phyloP scores from a whole-genome alignment of 306 rosid genomes.

The Vigna unguiculata region DNA sequence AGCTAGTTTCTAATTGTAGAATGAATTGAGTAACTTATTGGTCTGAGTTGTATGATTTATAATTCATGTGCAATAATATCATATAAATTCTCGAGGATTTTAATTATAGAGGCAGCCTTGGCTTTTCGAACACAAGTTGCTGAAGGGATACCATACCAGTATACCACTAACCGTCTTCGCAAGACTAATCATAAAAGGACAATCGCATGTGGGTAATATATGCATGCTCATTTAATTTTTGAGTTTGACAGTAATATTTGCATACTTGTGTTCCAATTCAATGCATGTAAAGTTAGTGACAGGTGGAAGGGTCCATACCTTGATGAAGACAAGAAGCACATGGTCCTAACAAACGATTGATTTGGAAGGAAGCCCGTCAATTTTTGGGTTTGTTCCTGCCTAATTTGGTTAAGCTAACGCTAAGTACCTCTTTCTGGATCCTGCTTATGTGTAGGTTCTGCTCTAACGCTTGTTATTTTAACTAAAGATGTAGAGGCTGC shows the following conservation, averaged over 20 bases:
- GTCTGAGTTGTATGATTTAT: constrained; percentile 54
- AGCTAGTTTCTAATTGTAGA: constrained; percentile 47
- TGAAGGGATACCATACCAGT: constrained; percentile 19
- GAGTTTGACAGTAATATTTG: constrained; percentile 8
- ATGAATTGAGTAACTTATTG: constrained; percentile 49
- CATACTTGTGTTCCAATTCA: neutral
- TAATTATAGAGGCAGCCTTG: constrained; percentile 48
- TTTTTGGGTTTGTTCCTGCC: constrained; percentile 15
- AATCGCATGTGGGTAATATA: neutral
- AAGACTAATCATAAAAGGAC: neutral
- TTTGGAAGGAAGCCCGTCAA: constrained; percentile 28
- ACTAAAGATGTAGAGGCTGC: constrained; percentile 56
- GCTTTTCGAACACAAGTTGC: constrained; percentile 19
- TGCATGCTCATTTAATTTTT: constrained; percentile 32
- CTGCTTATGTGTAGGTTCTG: constrained; percentile 23
- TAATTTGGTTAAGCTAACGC: neutral
- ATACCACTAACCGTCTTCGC: constrained; percentile 3
- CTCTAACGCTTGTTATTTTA: constrained; percentile 17
- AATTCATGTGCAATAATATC: constrained; percentile 47
- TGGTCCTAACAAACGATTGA: neutral
- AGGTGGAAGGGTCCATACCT: constrained; percentile 35
- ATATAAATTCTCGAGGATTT: constrained; percentile 27
- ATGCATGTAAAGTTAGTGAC: constrained; percentile 36
- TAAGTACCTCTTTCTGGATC: neutral
- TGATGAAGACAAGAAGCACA: constrained; percentile 2